Base-by-base conservation (phyloP, 2,329 filamentous ascomycete species). In the Fusarium oligoseptatum region DNA sequence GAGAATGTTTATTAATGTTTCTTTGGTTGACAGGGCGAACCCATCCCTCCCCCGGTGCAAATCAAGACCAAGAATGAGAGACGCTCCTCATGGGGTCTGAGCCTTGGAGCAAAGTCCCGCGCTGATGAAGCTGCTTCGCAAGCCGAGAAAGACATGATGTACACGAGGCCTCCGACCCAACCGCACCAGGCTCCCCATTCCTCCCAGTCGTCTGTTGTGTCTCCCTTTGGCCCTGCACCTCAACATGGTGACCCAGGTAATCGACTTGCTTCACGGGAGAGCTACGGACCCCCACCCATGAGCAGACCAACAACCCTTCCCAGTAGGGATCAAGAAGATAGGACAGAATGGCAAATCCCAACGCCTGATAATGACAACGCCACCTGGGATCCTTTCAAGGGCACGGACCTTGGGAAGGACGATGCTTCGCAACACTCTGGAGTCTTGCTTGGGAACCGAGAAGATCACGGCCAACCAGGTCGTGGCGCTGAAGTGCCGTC, bases 41-140 rank as follows among this genome's bases (percentile, higher is more conserved):
- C 77, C 67, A 77, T 76, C 58, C 76, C 81, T 73, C 78, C 81
- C 67, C 76, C 76, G 70, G 70, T 78, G 79, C 81, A 81, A 77
- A 75, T 80, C 76, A 81, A 81, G 73, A 73, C 73, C 74, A 83
- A 84, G 80, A 68, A 77, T 73, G 83, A 85, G 70, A 83, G 84
- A 64, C 84, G 85, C 64, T 80, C 81, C 58, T 87, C 86, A 27
- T 88, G 86, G 86, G 83, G 83, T 58, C 70, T 87, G 78, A 79
- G 80, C 68, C 73, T 84, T 74, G 78, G 83, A 71, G 66, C 79
- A 60, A 82, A 80, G 73, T 80, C 83, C 64, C 77, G 76, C 67
- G 73, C 72, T 56, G 78, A 77, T 61, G 75, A 71, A 60, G 50
- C 68, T 45, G 70, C 70, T 64, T 45, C 76, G 71, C 79, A 72